Conservation (phyloP, 2,329 filamentous ascomycete species). For the Clarireedia monteithiana region DNA sequence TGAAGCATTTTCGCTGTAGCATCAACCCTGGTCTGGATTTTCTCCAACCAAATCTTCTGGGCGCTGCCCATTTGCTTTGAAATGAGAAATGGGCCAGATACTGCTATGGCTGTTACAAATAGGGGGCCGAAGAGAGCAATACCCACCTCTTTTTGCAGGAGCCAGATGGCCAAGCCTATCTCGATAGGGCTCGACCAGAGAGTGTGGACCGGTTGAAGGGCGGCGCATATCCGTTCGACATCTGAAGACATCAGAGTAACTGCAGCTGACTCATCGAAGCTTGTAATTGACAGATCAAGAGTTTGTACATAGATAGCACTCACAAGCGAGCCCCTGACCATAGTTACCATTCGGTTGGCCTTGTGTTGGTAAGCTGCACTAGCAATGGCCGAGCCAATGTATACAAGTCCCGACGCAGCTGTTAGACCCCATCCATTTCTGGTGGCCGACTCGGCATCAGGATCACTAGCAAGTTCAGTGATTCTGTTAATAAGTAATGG, state of each 20-base stretch:
- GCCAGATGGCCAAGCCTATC: slow-evolving; percentile 22
- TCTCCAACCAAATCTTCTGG: slow-evolving; percentile 27
- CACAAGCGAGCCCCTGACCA: slow-evolving; percentile 22
- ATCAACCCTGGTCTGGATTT: slow-evolving; percentile 26
- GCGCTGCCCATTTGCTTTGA: slow-evolving; percentile 20
- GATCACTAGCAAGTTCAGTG: slow-evolving; percentile 5
- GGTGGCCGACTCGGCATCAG: background rate
- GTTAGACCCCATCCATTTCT: slow-evolving; percentile 17
- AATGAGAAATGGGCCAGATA: slow-evolving; percentile 19
- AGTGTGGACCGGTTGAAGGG: slow-evolving; percentile 26
- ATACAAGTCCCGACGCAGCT: slow-evolving; percentile 16
- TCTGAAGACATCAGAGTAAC: slow-evolving; percentile 12
- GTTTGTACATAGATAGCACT: slow-evolving; percentile 25
- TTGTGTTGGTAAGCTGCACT: slow-evolving; percentile 18
- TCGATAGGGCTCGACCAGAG: slow-evolving; percentile 27
- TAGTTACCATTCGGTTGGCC: slow-evolving; percentile 14
- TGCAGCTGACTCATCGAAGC: slow-evolving; percentile 19
- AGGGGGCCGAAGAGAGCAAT: slow-evolving; percentile 20
- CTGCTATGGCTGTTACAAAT: slow-evolving; percentile 21
- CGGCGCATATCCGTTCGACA: slow-evolving; percentile 21
- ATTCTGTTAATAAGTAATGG: slow-evolving; percentile 15
- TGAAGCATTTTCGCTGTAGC: slow-evolving; percentile 25
- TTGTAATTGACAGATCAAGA: slow-evolving; percentile 20
- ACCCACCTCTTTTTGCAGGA: slow-evolving; percentile 25
- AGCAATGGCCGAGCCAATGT: slow-evolving; percentile 23